Base-by-base conservation (phyloP, 2,329 filamentous ascomycete genomes). In the Alternaria sp. region DNA sequence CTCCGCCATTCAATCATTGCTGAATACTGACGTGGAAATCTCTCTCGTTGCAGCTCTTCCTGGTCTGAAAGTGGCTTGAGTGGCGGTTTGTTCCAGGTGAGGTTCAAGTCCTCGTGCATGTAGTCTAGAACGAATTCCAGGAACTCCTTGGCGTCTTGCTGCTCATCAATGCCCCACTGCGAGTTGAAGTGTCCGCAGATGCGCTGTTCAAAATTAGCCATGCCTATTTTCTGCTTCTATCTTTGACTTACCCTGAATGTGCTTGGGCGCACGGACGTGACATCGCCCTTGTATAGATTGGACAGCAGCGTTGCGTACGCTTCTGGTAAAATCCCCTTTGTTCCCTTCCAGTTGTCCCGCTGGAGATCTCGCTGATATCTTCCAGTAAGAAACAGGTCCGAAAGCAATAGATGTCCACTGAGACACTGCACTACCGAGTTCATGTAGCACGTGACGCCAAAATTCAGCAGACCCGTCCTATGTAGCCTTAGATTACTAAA, bases 61-160 rank as follows among this genome's bases (percentile, higher is more conserved):
- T 85, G 80, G 15, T 85, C 83, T 0, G 86, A 89, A 44, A 91
- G 81, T 6, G 85, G 84, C 54, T 85, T 84, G 3, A 90, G 81
- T 1, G 86, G 88, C 3, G 82, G 83, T 57, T 86, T 83, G 64
- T 87, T 83, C 83, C 88, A 91, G 28, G 86, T 85, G 7, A 85
- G 80, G 76, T 97, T 96, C 6, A 96, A 89, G 79, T 99, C 96
- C 75, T 96, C 92, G 70, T 95, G 91, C 12, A 98, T 84, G 68
- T 91, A 90, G 57, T 92, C 89, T 40, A 97, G 85, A 25, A 97
- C 79, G 74, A 96, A 97, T 49, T 89, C 89, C 69, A 95, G 89
- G 70, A 97, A 97, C 73, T 98, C 96, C 68, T 94, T 91, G 2
- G 93, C 91, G 74, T 99, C 96, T 80, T 98, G 96, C 76, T 98